phyloP scores from a whole-genome alignment of 495 filamentous ascomycete genomes.

The Neurospora discreta region DNA sequence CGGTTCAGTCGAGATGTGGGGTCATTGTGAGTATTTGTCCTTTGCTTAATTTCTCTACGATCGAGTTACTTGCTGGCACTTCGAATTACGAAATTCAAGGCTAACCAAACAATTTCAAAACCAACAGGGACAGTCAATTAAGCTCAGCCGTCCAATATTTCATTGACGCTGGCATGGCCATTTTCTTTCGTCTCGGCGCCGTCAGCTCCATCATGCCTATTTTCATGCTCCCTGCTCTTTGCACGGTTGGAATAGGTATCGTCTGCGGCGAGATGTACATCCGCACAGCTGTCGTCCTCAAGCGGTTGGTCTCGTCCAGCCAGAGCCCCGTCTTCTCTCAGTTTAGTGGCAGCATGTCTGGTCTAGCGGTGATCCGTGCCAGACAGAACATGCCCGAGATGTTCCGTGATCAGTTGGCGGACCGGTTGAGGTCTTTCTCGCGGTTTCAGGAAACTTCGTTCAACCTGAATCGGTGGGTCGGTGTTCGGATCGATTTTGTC shows the following conservation, averaged over 20 bases:
- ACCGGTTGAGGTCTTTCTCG: conserved; percentile 27
- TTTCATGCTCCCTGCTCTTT: conserved; percentile 33
- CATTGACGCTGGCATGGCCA: conserved; percentile 27
- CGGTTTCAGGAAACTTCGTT: conserved; percentile 33
- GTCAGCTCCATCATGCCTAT: conserved; percentile 39
- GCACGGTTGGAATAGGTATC: conserved; percentile 31
- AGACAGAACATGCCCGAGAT: conserved; percentile 31
- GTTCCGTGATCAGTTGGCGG: conserved; percentile 32
- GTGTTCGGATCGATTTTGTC: conserved; percentile 36
- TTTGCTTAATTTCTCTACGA: background rate
- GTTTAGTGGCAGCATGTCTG: conserved; percentile 38
- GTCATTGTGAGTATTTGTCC: conserved; percentile 18
- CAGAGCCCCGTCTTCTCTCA: conserved; percentile 41
- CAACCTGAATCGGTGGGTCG: conserved; percentile 42
- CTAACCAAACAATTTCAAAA: background rate
- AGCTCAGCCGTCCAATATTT: conserved; percentile 29
- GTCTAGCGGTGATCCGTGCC: conserved; percentile 37
- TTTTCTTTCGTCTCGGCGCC: conserved; percentile 33
- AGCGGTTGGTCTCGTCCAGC: conserved; percentile 31
- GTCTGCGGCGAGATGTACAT: conserved; percentile 40
- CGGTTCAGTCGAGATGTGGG: conserved; percentile 44
- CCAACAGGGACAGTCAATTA: conserved; percentile 17
- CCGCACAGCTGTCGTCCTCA: conserved; percentile 33
- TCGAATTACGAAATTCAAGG: background rate
- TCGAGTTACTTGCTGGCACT: background rate